Conservation (phyloP, 2,329 filamentous ascomycete species). For the Aspergillus terreus region DNA sequence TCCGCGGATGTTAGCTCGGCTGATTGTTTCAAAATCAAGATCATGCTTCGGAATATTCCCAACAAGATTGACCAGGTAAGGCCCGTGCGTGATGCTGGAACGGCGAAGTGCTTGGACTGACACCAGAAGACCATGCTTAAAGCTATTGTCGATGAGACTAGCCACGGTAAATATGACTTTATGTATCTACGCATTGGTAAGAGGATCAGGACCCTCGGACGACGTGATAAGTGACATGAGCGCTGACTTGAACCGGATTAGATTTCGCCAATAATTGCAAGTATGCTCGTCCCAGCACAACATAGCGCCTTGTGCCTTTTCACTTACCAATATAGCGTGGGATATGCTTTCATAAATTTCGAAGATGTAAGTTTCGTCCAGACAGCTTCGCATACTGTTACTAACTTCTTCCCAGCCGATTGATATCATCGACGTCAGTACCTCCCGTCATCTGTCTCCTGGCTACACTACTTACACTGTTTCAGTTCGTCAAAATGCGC, state of each 20-base stretch:
- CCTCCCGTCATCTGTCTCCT: constrained; percentile 5
- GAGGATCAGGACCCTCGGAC: constrained; percentile 4
- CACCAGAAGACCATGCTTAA: constrained; percentile 64
- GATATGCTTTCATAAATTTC: constrained; percentile 97
- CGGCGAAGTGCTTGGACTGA: not conserved
- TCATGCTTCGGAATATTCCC: constrained; percentile 94
- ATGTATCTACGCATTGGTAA: constrained; percentile 82
- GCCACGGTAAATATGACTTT: constrained; percentile 84
- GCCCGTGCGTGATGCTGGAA: not conserved
- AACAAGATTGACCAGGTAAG: constrained; percentile 71
- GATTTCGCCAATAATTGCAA: constrained; percentile 82
- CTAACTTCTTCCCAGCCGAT: constrained; percentile 56
- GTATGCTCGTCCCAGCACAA: constrained; percentile 46
- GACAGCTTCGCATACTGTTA: not conserved
- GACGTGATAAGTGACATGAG: not conserved
- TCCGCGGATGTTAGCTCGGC: not conserved
- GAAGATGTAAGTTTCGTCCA: constrained; percentile 58
- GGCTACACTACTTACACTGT: constrained; percentile 22
- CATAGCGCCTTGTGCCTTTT: not conserved
- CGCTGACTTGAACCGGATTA: constrained; percentile 15
- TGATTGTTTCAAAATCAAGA: constrained; percentile 45
- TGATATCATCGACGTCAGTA: constrained; percentile 66
- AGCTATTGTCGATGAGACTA: constrained; percentile 71
- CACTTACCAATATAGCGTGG: constrained; percentile 59
- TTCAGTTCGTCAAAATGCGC: constrained; percentile 67